Evolutionary conservation across 768 basidiomycete species (phyloP).

Genomic region (Tricholoma bakamatsutake): DNA sequence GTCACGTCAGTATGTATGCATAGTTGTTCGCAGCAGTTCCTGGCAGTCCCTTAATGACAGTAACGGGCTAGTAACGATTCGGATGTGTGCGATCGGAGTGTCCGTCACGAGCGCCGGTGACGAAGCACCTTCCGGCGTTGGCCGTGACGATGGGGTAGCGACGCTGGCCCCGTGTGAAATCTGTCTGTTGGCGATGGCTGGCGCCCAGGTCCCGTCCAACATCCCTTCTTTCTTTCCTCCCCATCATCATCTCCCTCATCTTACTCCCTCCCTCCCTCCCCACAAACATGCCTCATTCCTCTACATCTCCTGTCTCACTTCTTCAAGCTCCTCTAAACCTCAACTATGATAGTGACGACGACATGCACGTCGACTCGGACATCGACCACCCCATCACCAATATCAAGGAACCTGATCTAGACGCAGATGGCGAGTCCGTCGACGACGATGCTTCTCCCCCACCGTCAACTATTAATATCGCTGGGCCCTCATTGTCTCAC

Average conservation of each 20-base stretch:
- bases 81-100: conserved; percentile 35
- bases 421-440: conserved; percentile 58
- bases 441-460: conserved; percentile 42
- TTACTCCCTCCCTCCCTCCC: conserved; percentile 17
- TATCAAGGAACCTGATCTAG: conserved; percentile 47
- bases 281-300: conserved; percentile 20
- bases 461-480: conserved; percentile 30
- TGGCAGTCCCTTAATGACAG: no score
- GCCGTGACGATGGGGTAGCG: conserved; percentile 55
- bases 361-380: conserved; percentile 72
- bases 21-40: not conserved
- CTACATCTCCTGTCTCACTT: conserved; percentile 26
- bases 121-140: conserved; percentile 53
- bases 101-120: conserved; percentile 53
- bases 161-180: conserved; percentile 48
- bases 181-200: conserved; percentile 50
- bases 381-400: conserved; percentile 33
- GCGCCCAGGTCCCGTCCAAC: conserved; percentile 41
- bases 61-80: no score
- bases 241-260: conserved; percentile 31
- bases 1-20: not conserved
- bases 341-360: conserved; percentile 55
- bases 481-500: conserved; percentile 31
- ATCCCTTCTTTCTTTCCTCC: conserved; percentile 33
- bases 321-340: conserved; percentile 42